These are phyloP conservation scores for Adansonia digitata DNA, from an alignment of 345 rosid species.

Conservation along the genomic window DNA sequence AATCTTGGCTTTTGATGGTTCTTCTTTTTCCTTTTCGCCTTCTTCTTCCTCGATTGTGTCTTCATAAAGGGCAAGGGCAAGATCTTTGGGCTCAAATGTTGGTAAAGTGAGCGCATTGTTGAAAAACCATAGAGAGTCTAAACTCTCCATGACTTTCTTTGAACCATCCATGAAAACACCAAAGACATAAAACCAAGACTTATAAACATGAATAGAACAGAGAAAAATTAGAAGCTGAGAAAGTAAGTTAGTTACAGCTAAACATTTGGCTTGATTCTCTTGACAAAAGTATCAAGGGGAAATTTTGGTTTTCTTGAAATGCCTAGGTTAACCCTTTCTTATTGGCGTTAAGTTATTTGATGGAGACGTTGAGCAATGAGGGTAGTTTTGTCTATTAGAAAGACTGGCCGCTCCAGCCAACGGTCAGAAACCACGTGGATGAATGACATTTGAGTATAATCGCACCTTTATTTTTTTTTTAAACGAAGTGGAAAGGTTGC, in stretches of 20 bases:
- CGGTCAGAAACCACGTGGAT: conserved; percentile 12
- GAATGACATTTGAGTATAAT: no score
- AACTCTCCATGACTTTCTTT: conserved; percentile 21
- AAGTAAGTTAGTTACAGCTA: not conserved
- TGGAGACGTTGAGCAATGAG: not conserved
- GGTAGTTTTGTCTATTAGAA: not conserved
- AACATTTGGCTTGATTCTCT: not conserved
- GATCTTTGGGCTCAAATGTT: not conserved
- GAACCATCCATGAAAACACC: conserved; percentile 29
- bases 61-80: not conserved
- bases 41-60: not conserved
- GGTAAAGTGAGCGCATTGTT: conserved; percentile 21
- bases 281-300: not conserved
- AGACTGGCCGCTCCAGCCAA: not conserved
- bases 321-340: conserved; percentile 1
- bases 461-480: no score
- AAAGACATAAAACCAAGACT: not conserved
- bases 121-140: conserved; percentile 54
- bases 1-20: conserved; percentile 7
- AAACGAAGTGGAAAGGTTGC: no score
- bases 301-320: not conserved
- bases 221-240: no score
- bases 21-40: no score
- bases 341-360: no score
- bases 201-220: not conserved